Conservation (phyloP, 768 basidiomycete genomes). For the Boletus huronensis region DNA sequence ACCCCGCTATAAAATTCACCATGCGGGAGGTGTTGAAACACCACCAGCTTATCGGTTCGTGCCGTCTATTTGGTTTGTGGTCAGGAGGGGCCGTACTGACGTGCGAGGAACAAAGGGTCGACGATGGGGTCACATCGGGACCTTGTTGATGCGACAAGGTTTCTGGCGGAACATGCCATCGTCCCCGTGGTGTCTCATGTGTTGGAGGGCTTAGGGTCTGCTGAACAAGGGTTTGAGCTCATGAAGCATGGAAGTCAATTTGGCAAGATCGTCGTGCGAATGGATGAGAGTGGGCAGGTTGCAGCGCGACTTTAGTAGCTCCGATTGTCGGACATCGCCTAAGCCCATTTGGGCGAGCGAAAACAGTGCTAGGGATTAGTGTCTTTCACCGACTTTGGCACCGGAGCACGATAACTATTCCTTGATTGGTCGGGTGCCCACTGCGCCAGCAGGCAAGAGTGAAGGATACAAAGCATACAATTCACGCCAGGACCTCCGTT, state of each 20-base stretch:
- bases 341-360: background rate
- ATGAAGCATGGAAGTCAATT: slow-evolving; percentile 65
- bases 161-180: slow-evolving; percentile 63
- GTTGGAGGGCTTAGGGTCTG: slow-evolving; percentile 59
- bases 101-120: slow-evolving; percentile 48
- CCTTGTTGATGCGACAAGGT: slow-evolving; percentile 65
- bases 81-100: slow-evolving; percentile 9
- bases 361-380: background rate
- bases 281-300: slow-evolving; percentile 30
- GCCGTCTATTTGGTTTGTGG: background rate
- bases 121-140: slow-evolving; percentile 83
- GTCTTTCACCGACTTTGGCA: background rate
- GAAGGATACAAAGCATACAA: slow-evolving; percentile 3
- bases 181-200: slow-evolving; percentile 69
- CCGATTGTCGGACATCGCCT: background rate
- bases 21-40: slow-evolving; percentile 79
- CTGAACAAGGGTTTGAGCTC: slow-evolving; percentile 68
- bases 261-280: slow-evolving; percentile 68
- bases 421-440: background rate
- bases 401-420: background rate
- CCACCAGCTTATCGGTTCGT: slow-evolving; percentile 66
- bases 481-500: slow-evolving; percentile 5
- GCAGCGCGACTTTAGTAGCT: slow-evolving; percentile 23
- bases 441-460: background rate
- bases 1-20: slow-evolving; percentile 57